Conservation (phyloP, 768 basidiomycete species). For the Coprinopsis marcescibilis region DNA sequence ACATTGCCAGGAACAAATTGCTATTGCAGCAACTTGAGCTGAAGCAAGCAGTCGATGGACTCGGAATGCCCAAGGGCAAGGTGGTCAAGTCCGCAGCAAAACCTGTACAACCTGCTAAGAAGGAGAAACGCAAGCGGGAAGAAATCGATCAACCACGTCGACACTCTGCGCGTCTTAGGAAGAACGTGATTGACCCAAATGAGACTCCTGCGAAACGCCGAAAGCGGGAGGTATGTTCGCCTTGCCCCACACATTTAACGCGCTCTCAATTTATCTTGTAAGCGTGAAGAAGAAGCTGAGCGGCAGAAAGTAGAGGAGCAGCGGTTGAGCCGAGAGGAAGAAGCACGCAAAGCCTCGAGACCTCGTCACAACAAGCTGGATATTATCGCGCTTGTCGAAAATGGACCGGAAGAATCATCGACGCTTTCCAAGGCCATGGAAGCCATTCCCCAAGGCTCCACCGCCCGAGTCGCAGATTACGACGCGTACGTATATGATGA, state of each 20-base stretch:
- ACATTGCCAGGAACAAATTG: conserved; percentile 75
- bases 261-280: conserved; percentile 16
- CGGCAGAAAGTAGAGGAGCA: conserved; percentile 57
- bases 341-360: conserved; percentile 53
- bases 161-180: conserved; percentile 59
- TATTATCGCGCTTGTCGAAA: conserved; percentile 46
- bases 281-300: conserved; percentile 46
- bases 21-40: conserved; percentile 68
- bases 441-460: conserved; percentile 28
- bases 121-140: conserved; percentile 43
- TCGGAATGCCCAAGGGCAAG: conserved; percentile 42
- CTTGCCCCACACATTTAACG: background rate
- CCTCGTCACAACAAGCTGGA: conserved; percentile 67
- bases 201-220: conserved; percentile 61
- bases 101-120: conserved; percentile 54
- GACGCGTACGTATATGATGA: conserved; percentile 52
- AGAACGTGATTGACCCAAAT: conserved; percentile 42
- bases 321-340: conserved; percentile 55
- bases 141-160: conserved; percentile 50
- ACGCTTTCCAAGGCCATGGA: conserved; percentile 42
- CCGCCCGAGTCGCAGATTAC: conserved; percentile 36
- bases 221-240: conserved; percentile 53
- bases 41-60: conserved; percentile 44
- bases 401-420: conserved; percentile 40
- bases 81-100: conserved; percentile 39